These are phyloP conservation scores for Saccharomycopsis hybrid DNA, from an alignment of 1,139 yeast species.

Conservation along the genomic window DNA sequence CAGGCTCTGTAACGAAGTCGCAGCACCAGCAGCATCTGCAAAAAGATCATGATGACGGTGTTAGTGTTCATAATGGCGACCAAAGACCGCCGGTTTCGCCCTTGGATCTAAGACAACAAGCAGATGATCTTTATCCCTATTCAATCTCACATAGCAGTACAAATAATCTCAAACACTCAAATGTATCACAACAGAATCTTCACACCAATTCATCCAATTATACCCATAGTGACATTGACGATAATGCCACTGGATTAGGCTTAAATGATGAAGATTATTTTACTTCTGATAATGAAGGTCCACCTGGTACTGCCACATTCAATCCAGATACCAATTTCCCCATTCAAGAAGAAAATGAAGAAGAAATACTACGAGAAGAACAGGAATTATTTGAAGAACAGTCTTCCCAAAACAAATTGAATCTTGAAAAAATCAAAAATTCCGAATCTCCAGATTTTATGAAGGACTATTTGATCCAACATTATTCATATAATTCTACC, in stretches of 20 bases:
- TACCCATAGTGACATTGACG: not conserved
- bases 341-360: constrained; percentile 24
- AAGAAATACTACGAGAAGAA: constrained; percentile 14
- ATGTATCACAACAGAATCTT: not conserved
- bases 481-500: constrained; percentile 24
- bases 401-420: constrained; percentile 11
- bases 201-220: not conserved
- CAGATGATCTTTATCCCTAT: not conserved
- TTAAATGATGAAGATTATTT: constrained; percentile 27
- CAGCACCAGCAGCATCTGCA: not conserved
- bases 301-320: constrained; percentile 2
- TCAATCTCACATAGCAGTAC: too few species aligned
- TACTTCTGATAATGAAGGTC: constrained; percentile 27
- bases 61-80: constrained; percentile 1
- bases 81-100: not conserved
- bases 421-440: constrained; percentile 16
- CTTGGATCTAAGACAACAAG: constrained; percentile 24
- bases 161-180: not conserved
- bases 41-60: not conserved
- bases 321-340: constrained; percentile 16
- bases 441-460: constrained; percentile 11
- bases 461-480: constrained; percentile 21
- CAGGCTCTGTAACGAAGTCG: not conserved
- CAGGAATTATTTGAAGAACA: constrained; percentile 11
- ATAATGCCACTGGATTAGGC: not conserved